These are phyloP conservation scores for Colletotrichum incanum DNA, from an alignment of 2,329 filamentous ascomycete genomes.

Conservation along the genomic window DNA sequence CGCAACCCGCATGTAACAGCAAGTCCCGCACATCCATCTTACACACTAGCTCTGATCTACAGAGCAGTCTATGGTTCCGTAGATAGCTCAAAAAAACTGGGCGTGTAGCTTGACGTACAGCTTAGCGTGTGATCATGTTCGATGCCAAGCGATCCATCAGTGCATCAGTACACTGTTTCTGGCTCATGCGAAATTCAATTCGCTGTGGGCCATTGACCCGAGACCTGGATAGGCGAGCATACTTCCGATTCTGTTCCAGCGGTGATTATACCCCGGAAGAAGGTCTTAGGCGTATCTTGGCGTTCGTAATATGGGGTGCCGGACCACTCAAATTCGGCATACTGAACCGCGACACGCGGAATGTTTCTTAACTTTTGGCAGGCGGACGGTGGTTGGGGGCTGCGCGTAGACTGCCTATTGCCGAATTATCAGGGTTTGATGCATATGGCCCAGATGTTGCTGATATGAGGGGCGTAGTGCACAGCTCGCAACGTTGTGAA, in stretches of 20 bases:
- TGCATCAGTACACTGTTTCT: background rate
- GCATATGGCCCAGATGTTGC: background rate
- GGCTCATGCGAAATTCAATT: background rate
- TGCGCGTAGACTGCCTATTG: background rate
- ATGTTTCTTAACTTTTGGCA: no score
- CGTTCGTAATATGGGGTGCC: no score
- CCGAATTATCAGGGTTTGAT: background rate
- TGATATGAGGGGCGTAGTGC: background rate
- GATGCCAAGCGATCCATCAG: background rate
- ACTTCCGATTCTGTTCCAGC: background rate
- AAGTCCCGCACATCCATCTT: background rate
- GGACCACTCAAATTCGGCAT: no score
- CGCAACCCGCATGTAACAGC: background rate
- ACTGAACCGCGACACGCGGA: background rate
- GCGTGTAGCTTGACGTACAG: no score
- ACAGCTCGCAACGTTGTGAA: background rate
- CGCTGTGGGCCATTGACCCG: background rate
- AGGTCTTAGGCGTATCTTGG: no score
- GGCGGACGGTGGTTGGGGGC: no score
- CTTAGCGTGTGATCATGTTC: background rate
- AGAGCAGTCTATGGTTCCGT: background rate
- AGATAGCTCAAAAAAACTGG: no score
- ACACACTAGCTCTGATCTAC: background rate
- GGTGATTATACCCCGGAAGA: no score
- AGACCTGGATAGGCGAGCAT: background rate